Evolutionary conservation across 192 early-diverging fungal species (phyloP), one percentile per base, ranked within the genome.

Genomic region (Podila minutissima): DNA sequence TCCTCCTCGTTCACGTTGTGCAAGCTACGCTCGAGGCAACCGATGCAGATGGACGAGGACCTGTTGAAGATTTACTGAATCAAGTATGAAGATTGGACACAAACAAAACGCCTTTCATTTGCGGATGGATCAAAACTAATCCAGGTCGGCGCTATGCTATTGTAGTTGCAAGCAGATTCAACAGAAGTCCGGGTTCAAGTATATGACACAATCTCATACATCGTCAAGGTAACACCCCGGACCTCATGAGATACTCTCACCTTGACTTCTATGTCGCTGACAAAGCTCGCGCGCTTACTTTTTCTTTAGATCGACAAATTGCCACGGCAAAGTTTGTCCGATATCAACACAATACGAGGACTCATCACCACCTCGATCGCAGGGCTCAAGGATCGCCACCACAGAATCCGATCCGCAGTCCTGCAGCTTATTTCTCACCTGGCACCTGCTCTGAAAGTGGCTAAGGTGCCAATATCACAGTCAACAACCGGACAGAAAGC

Each of bases 371-470:
- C 62, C 12, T 72, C 78, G 5, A 76, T 85, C 6, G 41, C 69
- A 1, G 87, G 88, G 13, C 72, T 88, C 19, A 78, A 73, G 8
- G 85, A 88, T 58, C 72, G 82, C 11, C 87, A 90, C 64, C 77
- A 86, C 61, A 72, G 85, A 63, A 79, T 90, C 26, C 82, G 86
- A 31, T 78, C 86, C 8, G 77, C 74, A 3, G 83, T 83, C 35
- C 69, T 90, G 12, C 64, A 82, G 2, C 72, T 90, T 31, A 62
- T 90, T 5, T 74, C 89, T 7, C 68, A 81, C 1, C 57, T 89
- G 48, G 72, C 85, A 29, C 82, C 82, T 5, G 63, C 86, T 2
- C 57, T 86, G 8, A 69, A 55, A 12, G 46, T 31, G 17, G 46
- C 63, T 0, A 64, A 78, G 53, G 22, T 46, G 5, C 49, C n/a